phyloP scores from a whole-genome alignment of 805 yeast genomes.

The Saccharomycopsis sp. region DNA sequence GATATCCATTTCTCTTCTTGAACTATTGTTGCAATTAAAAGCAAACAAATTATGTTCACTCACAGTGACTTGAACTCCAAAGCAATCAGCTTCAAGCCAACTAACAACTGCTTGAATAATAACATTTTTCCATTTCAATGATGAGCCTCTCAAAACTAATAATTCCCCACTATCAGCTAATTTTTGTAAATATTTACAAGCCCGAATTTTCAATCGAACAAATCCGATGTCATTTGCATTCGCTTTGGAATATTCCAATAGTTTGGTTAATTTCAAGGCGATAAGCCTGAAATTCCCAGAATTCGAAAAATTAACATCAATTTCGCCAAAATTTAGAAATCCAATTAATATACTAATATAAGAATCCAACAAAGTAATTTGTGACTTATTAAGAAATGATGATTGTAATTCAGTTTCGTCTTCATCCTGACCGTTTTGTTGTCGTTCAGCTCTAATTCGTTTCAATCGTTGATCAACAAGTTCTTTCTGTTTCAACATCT shows the following conservation, averaged over 20 bases:
- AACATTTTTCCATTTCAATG: constrained; percentile 13
- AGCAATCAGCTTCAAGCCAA: constrained; percentile 16
- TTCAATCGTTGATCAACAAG: neutral
- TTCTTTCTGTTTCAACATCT: constrained; percentile 27
- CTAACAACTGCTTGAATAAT: constrained; percentile 3
- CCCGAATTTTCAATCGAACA: constrained; percentile 11
- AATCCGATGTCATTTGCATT: neutral
- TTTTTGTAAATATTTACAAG: constrained; percentile 16
- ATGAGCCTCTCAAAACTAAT: constrained; percentile 7
- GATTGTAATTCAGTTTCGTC: neutral
- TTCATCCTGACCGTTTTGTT: neutral
- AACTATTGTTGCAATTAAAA: neutral
- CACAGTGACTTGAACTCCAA: constrained; percentile 9
- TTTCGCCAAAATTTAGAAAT: constrained; percentile 13
- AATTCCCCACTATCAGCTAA: constrained; percentile 10
- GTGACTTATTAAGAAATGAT: neutral
- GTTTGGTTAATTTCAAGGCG: constrained; percentile 6
- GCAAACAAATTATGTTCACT: constrained; percentile 11
- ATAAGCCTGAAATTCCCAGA: constrained; percentile 11
- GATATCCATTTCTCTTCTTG: constrained; percentile 8
- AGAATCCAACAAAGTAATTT: constrained; percentile 13
- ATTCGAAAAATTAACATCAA: constrained; percentile 8
- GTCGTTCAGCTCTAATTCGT: no score
- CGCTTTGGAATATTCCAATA: constrained; percentile 3
- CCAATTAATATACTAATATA: constrained; percentile 17